A percentile compares a stretch with the other conserved stretches of the same genome.
Conservation (phyloP, 768 basidiomycete genomes). For the Hericium erinaceus region DNA sequence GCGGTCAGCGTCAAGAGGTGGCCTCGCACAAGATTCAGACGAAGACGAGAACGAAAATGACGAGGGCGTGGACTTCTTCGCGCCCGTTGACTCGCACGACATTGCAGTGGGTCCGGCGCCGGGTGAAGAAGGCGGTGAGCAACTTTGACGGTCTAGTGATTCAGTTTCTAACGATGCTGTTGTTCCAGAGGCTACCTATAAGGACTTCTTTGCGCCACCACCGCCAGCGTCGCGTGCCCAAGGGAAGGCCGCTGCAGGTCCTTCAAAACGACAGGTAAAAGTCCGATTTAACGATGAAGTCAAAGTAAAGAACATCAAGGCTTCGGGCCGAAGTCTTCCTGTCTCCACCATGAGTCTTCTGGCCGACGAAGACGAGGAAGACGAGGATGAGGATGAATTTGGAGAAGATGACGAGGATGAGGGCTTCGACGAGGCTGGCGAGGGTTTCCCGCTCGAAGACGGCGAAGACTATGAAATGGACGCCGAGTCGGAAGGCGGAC, state of each 20-base stretch:
- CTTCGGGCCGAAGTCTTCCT: slow-evolving; percentile 57
- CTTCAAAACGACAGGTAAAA: slow-evolving; percentile 22
- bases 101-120: slow-evolving; percentile 37
- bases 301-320: slow-evolving; percentile 70
- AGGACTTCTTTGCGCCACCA: slow-evolving; percentile 76
- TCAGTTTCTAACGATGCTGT: slow-evolving; percentile 4
- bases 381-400: slow-evolving; percentile 14
- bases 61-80: slow-evolving; percentile 62
- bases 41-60: slow-evolving; percentile 46
- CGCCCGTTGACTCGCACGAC: slow-evolving; percentile 38
- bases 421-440: slow-evolving; percentile 14
- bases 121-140: slow-evolving; percentile 29
- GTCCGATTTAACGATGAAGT: slow-evolving; percentile 82
- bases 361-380: slow-evolving; percentile 27
- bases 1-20: slow-evolving; percentile 48
- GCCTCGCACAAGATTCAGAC: slow-evolving; percentile 40
- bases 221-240: slow-evolving; percentile 12
- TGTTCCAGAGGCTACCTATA: slow-evolving; percentile 51
- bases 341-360: slow-evolving; percentile 35
- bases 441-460: slow-evolving; percentile 15
- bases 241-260: slow-evolving; percentile 5
- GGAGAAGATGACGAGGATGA: slow-evolving; percentile 15
- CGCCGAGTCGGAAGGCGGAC: slow-evolving; percentile 14
- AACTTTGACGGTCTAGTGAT: background rate
- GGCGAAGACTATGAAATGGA: slow-evolving; percentile 21